Conservation (phyloP, 2,329 filamentous ascomycete species). For the Paecilomyces niveus region DNA sequence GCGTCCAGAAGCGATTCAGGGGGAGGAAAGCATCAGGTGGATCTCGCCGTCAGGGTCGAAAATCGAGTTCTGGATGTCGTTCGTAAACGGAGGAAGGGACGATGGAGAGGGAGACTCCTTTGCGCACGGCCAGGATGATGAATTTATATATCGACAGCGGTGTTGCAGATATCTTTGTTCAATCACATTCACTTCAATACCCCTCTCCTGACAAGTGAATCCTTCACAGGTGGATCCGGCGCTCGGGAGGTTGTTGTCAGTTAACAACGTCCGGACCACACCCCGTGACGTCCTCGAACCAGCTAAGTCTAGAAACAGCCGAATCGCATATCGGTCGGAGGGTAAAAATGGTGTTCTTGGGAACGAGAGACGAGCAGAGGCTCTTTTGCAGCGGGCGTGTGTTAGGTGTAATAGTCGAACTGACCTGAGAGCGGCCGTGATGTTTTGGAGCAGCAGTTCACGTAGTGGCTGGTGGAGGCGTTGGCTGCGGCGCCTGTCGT, state of each 20-base stretch:
- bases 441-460: constrained; percentile 17
- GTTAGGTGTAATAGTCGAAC: neutral
- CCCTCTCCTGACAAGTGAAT: neutral
- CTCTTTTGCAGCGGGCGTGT: neutral
- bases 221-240: neutral
- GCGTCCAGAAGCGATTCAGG: neutral
- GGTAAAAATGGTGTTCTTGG: neutral
- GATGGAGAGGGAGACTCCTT: neutral
- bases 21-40: neutral
- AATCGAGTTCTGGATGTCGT: neutral
- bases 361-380: neutral
- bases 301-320: constrained; percentile 9
- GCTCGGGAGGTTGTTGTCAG: constrained; percentile 6
- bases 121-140: neutral
- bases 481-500: constrained; percentile 21
- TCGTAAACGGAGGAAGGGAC: neutral
- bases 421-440: constrained; percentile 3
- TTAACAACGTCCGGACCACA: constrained; percentile 13
- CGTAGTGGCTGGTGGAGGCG: constrained; percentile 2
- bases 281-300: constrained; percentile 16
- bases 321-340: constrained; percentile 15
- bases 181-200: neutral
- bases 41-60: neutral
- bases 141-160: neutral
- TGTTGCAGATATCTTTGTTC: neutral